Evolutionary conservation across 2,329 filamentous ascomycete genomes (phyloP), one percentile per base, ranked within the genome.

Genomic region (Dothideomycetidae sp.): DNA sequence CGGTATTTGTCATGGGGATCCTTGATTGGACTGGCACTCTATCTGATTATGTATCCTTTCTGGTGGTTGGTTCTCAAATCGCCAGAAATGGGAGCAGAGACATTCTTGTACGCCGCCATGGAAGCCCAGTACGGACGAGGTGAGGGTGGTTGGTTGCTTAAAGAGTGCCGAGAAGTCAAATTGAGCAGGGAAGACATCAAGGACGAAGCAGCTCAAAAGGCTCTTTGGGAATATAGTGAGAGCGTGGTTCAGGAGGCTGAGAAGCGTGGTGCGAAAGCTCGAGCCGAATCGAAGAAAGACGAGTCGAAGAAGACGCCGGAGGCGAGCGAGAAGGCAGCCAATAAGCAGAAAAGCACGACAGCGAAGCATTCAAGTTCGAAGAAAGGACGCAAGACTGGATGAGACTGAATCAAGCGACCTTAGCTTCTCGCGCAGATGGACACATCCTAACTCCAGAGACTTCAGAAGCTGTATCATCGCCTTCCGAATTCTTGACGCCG

Each of bases 11-110:
- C 82, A 0, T 70, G 83, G 19, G 90, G 90, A 5, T 82, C 81
- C 3, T 64, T 98, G 0, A 76, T 75, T 69, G 86, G 86, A 0
- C 64, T 98, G 13, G 56, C 76, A 0, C 33, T 83, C 12, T 98
- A 98, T 57, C 56, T 93, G 5, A 31, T 79, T 9, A 73, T 75
- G 21, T 98, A 88, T 67, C 69, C 80, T 1, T 47, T 93, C 0
- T 83, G 81, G 56, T 96, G 88, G 83, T 58, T 98, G 14, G 57
- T 94, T 1, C 65, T 98, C 37, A 96, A 98, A 59, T 86, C 81
- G 21, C 73, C 85, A 1, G 62, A 76, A 36, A 77, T 81, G 60
- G 90, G 83, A 2, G 82, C 88, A 1, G 86, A 98, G 60, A 85
- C 81, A 4, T 75, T 96, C 32, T 63, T 96, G 5, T 78, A 78